Evolutionary conservation across 176 grass and related monocot genomes (phyloP), one percentile per base, ranked within the genome.

Genomic region (Cenchrus americanus): DNA sequence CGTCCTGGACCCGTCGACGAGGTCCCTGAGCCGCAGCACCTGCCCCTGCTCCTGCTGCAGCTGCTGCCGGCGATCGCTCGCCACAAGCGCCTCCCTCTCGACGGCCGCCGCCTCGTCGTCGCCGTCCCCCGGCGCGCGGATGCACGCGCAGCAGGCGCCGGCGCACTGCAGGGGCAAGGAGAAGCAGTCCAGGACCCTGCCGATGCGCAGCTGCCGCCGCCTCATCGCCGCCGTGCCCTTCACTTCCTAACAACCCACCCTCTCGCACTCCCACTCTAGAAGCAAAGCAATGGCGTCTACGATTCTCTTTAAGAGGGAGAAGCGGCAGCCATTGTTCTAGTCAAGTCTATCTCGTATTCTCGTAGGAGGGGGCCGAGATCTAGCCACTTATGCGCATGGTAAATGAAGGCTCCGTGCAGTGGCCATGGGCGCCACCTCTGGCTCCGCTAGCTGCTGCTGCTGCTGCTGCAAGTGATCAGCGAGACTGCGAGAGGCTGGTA

Each of bases 1-100:
- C 42, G 91, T 98, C 74, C 87, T 92, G 8, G 75, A 70, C 19
- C 85, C 86, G 4, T 91, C 85, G 55, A 81, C 68, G 37, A 91
- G 23, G 14, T 94, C 93, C 78, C 41, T 88, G 17, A 95, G 80
- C 85, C 94, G 43, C 7, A 44, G 43, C 43, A 44, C 43, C 43
- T 44, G 40, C 37, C 86, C 85, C 73, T 92, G 89, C 17, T 82
- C 43, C 43, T 44, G 40, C 37, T 88, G 83, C 73, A 91, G 89
- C 17, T 82, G 34, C 75, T 81, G 32, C 73, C 44, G 68, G 66
- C 64, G 47, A 62, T 83, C 80, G 2, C 40, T 71, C 44, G 22
- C 12, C 78, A 95, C 67, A 42, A 90, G 79, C n/a, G 73, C 50
- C 84, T 43, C 78, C 74, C 80, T 51, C 84, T 90, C 77, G 37